A percentile compares a stretch with the other conserved stretches of the same genome.
Conservation (phyloP, 768 basidiomycete genomes). For the Suillus lakei region DNA sequence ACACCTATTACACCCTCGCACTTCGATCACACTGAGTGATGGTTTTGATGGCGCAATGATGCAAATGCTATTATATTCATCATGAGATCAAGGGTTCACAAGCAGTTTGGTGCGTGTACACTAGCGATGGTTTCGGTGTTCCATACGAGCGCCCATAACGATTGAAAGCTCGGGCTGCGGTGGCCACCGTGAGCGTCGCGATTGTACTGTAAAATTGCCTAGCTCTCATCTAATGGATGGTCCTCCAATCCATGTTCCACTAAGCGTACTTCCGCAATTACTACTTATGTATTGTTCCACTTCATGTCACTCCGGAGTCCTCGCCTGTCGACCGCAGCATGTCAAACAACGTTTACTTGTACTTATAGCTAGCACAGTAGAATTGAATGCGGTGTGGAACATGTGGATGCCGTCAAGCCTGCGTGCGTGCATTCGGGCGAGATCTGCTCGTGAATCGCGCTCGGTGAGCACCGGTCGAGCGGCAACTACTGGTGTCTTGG, state of each 20-base stretch:
- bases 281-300: too few relatives aligned
- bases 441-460: not conserved
- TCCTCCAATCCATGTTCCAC: not conserved
- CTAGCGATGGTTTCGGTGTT: not conserved
- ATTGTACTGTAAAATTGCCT: not conserved
- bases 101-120: not conserved
- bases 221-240: not conserved
- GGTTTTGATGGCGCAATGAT: not conserved
- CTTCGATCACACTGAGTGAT: not conserved
- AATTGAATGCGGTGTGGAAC: not conserved
- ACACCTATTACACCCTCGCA: not conserved
- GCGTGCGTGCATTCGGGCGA: not conserved
- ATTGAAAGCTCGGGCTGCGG: not conserved
- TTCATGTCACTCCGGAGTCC: not conserved
- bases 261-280: not conserved
- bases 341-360: not conserved
- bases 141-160: too few relatives aligned
- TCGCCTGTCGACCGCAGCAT: not conserved
- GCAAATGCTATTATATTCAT: not conserved
- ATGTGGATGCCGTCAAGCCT: not conserved
- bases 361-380: not conserved
- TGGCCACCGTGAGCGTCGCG: not conserved
- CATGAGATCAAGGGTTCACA: not conserved
- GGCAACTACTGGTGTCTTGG: not conserved
- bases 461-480: not conserved